A percentile compares a stretch with the other conserved stretches of the same genome.
Evolutionary conservation across 306 rosid species (phyloP).

Genomic region (Corylus avellana): DNA sequence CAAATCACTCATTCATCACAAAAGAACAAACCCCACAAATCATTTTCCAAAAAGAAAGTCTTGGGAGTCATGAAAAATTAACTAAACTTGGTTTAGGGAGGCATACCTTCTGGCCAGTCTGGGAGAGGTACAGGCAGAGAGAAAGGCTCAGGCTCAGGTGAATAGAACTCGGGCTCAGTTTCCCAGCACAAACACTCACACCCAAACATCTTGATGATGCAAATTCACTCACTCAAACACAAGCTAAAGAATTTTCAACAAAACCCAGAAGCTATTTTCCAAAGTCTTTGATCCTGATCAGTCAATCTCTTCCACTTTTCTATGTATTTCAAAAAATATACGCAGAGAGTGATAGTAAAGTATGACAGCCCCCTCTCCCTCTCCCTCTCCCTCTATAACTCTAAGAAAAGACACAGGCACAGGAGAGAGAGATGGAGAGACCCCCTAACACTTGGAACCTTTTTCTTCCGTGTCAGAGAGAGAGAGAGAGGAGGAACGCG

Average conservation of each 20-base stretch:
- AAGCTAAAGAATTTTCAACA: neutral
- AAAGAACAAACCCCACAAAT: neutral
- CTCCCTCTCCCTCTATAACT: neutral
- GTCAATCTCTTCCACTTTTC: neutral
- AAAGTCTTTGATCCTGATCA: slow-evolving; percentile 14
- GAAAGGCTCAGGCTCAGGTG: slow-evolving; percentile 56
- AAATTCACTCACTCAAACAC: neutral
- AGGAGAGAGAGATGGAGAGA: slow-evolving; percentile 4
- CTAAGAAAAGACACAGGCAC: neutral
- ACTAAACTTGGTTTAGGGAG: neutral
- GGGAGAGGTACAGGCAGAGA: slow-evolving; percentile 81
- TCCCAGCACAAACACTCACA: slow-evolving; percentile 64
- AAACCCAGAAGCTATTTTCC: neutral
- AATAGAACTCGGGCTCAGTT: slow-evolving; percentile 23
- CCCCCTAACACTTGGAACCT: no score
- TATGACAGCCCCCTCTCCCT: neutral
- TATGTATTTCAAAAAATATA: neutral
- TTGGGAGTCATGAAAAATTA: neutral
- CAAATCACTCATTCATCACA: neutral
- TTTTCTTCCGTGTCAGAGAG: neutral
- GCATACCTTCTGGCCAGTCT: slow-evolving; percentile 79
- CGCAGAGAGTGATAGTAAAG: neutral
- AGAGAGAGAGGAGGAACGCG: slow-evolving; percentile 1
- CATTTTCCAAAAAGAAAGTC: neutral
- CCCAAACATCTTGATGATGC: slow-evolving; percentile 52